A percentile compares a stretch with the other conserved stretches of the same genome.
Conservation (phyloP, 2,329 filamentous ascomycete species). For the Tolypocladium ovalisporum region DNA sequence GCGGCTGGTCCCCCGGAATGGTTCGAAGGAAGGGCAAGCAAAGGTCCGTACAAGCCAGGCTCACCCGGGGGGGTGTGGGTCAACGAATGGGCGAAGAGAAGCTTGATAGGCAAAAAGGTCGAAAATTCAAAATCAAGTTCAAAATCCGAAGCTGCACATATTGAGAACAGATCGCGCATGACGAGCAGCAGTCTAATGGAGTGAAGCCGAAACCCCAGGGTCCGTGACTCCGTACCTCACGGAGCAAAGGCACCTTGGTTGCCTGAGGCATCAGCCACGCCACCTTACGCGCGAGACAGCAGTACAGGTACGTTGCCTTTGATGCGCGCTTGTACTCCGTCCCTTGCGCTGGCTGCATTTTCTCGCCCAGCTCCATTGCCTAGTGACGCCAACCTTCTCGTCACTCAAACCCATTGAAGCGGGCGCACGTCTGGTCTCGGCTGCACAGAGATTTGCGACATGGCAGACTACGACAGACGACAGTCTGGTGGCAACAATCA, state of each 20-base stretch:
- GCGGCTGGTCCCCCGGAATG: background rate
- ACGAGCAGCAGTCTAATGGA: background rate
- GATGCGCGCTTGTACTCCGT: background rate
- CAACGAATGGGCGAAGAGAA: background rate
- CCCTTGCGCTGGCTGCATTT: background rate
- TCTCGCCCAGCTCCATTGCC: background rate
- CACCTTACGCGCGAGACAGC: background rate
- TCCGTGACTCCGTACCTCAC: too few species aligned
- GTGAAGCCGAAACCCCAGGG: too few species aligned
- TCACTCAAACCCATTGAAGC: background rate
- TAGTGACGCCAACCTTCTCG: background rate
- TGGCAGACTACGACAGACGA: slow-evolving; percentile 50
- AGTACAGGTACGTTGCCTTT: background rate
- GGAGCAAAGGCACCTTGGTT: too few species aligned
- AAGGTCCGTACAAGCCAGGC: background rate
- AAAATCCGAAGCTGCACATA: too few species aligned
- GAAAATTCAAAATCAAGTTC: background rate
- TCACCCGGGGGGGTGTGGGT: background rate
- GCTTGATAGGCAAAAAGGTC: background rate
- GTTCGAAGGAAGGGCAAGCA: background rate
- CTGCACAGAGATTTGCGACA: slow-evolving; percentile 4
- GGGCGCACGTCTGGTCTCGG: background rate
- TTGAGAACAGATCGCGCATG: background rate
- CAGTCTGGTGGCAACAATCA: slow-evolving; percentile 43
- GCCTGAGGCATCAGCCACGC: background rate